Conservation (phyloP, 2,329 filamentous ascomycete genomes). For the Fusarium chlamydosporum region DNA sequence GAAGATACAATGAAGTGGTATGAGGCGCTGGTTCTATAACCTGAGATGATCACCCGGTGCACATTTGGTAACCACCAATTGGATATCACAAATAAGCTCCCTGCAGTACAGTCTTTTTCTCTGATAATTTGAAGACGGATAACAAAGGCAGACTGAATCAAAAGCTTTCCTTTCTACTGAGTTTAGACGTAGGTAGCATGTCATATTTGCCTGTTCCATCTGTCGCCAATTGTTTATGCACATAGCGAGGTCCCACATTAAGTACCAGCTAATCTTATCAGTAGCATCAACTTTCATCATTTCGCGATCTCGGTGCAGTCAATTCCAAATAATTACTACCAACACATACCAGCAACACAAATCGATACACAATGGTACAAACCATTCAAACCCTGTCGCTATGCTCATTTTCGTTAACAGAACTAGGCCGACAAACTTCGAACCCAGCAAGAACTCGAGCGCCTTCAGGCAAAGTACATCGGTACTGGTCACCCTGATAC, state of each 20-base stretch:
- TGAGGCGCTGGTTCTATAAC: background rate
- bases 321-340: background rate
- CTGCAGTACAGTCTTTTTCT: background rate
- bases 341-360: constrained; percentile 6
- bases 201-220: background rate
- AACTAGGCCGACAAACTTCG: constrained; percentile 93
- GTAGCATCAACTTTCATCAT: constrained; percentile 29
- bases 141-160: background rate
- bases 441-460: constrained; percentile 96
- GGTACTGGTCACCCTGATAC: constrained; percentile 97
- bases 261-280: constrained; percentile 15
- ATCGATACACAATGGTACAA: constrained; percentile 47
- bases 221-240: constrained; percentile 15
- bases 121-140: too few species aligned
- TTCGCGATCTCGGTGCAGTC: constrained; percentile 16
- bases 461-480: constrained; percentile 94
- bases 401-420: constrained; percentile 14
- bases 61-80: too few species aligned
- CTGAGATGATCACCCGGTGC: background rate
- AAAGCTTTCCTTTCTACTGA: background rate
- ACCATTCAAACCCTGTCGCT: background rate
- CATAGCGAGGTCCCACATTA: constrained; percentile 21
- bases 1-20: background rate
- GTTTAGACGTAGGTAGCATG: background rate
- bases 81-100: background rate